Conservation (phyloP, 768 basidiomycete species). For the Strobilomyces dryophilus region DNA sequence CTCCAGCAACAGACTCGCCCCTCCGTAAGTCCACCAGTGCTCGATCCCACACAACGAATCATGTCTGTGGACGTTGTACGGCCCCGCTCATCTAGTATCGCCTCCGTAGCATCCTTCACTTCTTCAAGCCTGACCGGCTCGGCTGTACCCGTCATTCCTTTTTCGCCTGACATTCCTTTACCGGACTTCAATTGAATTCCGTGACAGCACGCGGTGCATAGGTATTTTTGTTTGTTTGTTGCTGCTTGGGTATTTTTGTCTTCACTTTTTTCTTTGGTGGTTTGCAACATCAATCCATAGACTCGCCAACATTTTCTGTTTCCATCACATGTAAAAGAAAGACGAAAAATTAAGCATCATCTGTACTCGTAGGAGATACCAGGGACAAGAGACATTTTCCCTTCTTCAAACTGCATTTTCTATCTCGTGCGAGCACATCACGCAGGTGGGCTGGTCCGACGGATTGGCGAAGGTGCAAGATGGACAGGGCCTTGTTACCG, state of each 20-base stretch:
- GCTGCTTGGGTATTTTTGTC: conserved; percentile 16
- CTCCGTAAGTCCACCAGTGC: conserved; percentile 23
- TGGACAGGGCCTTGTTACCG: conserved; percentile 42
- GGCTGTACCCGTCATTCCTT: conserved; percentile 18
- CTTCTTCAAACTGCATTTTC: conserved; percentile 24
- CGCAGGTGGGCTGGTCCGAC: conserved; percentile 39
- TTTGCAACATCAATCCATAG: conserved; percentile 30
- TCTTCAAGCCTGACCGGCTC: conserved; percentile 18
- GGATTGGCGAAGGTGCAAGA: conserved; percentile 59
- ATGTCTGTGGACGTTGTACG: conserved; percentile 29
- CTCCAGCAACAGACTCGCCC: conserved; percentile 41
- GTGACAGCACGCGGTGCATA: conserved; percentile 12
- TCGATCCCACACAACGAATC: conserved; percentile 25
- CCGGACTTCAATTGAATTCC: conserved; percentile 24
- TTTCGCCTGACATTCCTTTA: conserved; percentile 21
- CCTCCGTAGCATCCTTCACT: conserved; percentile 24
- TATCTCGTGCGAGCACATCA: conserved; percentile 40
- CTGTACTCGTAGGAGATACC: conserved; percentile 32
- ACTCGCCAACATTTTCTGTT: conserved; percentile 16
- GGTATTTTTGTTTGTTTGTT: conserved; percentile 23
- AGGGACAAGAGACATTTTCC: conserved; percentile 13
- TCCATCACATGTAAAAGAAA: conserved; percentile 21
- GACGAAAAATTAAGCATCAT: conserved; percentile 32
- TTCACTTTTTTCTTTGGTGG: conserved; percentile 15
- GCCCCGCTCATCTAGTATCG: conserved; percentile 34